Base-by-base conservation (phyloP, 2,329 filamentous ascomycete species). In the Alternaria brassicicola region DNA sequence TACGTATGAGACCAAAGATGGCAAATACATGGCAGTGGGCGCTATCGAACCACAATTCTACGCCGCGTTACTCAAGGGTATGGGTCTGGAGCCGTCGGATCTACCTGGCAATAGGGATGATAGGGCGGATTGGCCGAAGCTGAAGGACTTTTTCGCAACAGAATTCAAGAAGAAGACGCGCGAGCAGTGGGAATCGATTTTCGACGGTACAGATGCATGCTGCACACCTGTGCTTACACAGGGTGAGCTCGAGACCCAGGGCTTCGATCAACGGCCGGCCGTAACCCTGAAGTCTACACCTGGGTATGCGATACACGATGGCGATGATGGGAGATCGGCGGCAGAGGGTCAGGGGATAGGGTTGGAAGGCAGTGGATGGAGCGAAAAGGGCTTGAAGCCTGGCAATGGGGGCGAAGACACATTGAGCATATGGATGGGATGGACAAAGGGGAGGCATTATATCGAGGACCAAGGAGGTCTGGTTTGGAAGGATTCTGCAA, bases 201-300 rank as follows among this genome's bases (percentile, higher is more conserved):
- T 97, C 74, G 91, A 96, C 74, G 91, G 90, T 10, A 95, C 91
- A 0, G 94, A 98, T 78, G 94, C 94, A 1, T 98, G 94, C 76
- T 92, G 90, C 63, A 92, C 91, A n/a, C 94, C 94, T 0, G 91
- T 98, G 1, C 80, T 97, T 39, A 88, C 88, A 31, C 91, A 92
- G 64, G 71, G 67, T 0, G 93, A 97, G 78, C 80, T 97, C 41
- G 86, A 92, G 69, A 64, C 74, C n/a, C 78, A 75, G 19, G 83
- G 83, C 0, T 87, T 88, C 45, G 89, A 93, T 64, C 89, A 92
- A 78, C 78, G 91, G 60, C 90, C 90, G 1, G 78, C 84, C 1
- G 89, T 93, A 9, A 87, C 87, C 33, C 77, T 97, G 69, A 84
- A 82, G 35, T 83, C 81, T 23, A 93, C 91, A 10, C 93, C 93